These are phyloP conservation scores for Aspergillus nidulans DNA, from an alignment of 495 filamentous ascomycete genomes.

Conservation along the genomic window DNA sequence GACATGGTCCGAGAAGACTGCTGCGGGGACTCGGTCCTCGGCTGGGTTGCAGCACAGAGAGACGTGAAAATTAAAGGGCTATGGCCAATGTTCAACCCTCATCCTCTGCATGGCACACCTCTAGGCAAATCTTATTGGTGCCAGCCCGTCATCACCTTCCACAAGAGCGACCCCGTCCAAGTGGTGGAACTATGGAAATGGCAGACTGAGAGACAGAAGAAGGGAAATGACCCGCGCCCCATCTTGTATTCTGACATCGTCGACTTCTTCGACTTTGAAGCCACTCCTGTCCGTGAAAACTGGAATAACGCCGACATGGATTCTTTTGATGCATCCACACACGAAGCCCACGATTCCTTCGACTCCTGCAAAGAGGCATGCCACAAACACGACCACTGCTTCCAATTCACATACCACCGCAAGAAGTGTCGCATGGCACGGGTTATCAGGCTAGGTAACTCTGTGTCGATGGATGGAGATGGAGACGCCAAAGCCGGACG, in stretches of 20 bases:
- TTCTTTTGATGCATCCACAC: constrained; percentile 22
- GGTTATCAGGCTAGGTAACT: constrained; percentile 23
- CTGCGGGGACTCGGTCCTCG: constrained; percentile 52
- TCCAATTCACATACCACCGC: constrained; percentile 27
- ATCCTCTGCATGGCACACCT: constrained; percentile 34
- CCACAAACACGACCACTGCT: constrained; percentile 23
- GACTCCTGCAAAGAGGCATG: constrained; percentile 25
- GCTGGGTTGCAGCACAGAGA: constrained; percentile 41
- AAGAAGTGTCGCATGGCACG: constrained; percentile 25
- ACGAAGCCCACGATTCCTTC: constrained; percentile 21
- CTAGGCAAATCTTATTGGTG: constrained; percentile 44
- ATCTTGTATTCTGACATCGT: constrained; percentile 30
- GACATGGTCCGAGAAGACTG: constrained; percentile 37
- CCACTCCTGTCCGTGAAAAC: constrained; percentile 15
- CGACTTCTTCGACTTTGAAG: constrained; percentile 21
- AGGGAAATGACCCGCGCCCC: constrained; percentile 10
- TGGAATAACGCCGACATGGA: constrained; percentile 38
- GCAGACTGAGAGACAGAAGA: neutral
- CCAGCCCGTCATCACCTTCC: constrained; percentile 50
- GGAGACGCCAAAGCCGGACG: constrained; percentile 5
- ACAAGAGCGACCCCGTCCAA: constrained; percentile 34
- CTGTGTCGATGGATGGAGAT: constrained; percentile 1
- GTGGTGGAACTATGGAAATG: constrained; percentile 21
- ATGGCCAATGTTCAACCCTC: constrained; percentile 52
- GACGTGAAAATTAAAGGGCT: constrained; percentile 42